Base-by-base conservation (phyloP, 1,284 basidiomycete genomes). In the Papiliotrema laurentii region DNA sequence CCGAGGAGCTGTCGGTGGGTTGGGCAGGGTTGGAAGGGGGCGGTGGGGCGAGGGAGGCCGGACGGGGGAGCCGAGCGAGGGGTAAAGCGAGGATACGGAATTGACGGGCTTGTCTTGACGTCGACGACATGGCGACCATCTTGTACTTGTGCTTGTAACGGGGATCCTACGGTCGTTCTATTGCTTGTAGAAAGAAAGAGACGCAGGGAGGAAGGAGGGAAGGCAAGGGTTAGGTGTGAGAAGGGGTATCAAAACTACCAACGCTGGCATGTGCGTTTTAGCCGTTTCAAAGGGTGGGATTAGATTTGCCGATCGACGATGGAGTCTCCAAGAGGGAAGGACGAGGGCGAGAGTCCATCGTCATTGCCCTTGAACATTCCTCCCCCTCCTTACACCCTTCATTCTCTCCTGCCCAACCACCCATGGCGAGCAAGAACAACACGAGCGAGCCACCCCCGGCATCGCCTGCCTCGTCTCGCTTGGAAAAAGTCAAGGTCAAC, bases 21-120 rank as follows among this genome's bases (percentile, higher is more conserved):
- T 42, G 36, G 43, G 41, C 40, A 39, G 51, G 47, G 31, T 43
- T 28, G 39, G 33, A 27, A 21, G 43, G 50, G 37, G 24, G 18
- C 27, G 16, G 24, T 22, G 37, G 24, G 33, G 43, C 10, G n/a
- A 43, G 49, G 28, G 52, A 37, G 22, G 50, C 34, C 35, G 56
- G 39, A 14, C 58, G 56, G n/a, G 65, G 65, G 14, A 68, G 49
- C 19, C 63, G 63, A 38, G 64, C 63, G 26, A 71, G 60, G 10
- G 69, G 69, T 21, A 71, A 57, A 24, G 66, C 67, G 47, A 71
- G 59, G 50, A 71, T 66, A 22, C 66, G 59, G 52, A 69, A 65
- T 30, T 61, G 64, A n/a, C n/a, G n/a, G n/a, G n/a, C n/a, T n/a
- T n/a, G n/a, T n/a, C n/a, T n/a, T n/a, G n/a, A n/a, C n/a, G n/a